phyloP scores from a whole-genome alignment of 345 rosid species.

The Cardiospermum halicacabum region DNA sequence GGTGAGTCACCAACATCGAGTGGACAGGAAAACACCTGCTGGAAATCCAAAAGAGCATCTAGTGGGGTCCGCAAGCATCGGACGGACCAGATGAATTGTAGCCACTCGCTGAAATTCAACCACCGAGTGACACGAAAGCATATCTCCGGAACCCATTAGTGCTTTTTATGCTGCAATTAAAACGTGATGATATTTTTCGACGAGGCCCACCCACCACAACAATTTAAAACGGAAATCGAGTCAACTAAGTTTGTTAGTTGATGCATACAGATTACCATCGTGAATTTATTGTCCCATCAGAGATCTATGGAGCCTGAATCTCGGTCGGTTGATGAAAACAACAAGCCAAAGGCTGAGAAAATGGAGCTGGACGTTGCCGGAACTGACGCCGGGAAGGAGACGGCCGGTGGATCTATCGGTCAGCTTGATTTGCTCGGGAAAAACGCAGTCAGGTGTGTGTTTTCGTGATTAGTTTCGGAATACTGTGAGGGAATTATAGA shows the following conservation, averaged over 20 bases:
- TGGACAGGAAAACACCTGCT: too few relatives aligned
- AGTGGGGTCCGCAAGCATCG: too few relatives aligned
- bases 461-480: neutral
- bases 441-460: conserved; percentile 15
- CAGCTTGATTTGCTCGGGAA: conserved; percentile 20
- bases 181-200: neutral
- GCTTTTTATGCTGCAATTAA: neutral
- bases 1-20: too few relatives aligned
- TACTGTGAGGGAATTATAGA: neutral
- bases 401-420: conserved; percentile 30
- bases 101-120: too few relatives aligned
- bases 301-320: conserved; percentile 5
- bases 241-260: neutral
- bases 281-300: neutral
- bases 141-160: too few relatives aligned
- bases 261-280: too few relatives aligned
- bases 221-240: neutral
- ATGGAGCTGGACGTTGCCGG: conserved; percentile 14
- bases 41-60: too few relatives aligned
- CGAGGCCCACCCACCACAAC: neutral
- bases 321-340: neutral
- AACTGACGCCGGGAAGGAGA: conserved; percentile 15
- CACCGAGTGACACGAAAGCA: too few relatives aligned
- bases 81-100: too few relatives aligned
- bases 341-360: conserved; percentile 12